Evolutionary conservation across 331 rosid genomes (phyloP), one percentile per base, ranked within the genome.

Genomic region (Quercus lobata): DNA sequence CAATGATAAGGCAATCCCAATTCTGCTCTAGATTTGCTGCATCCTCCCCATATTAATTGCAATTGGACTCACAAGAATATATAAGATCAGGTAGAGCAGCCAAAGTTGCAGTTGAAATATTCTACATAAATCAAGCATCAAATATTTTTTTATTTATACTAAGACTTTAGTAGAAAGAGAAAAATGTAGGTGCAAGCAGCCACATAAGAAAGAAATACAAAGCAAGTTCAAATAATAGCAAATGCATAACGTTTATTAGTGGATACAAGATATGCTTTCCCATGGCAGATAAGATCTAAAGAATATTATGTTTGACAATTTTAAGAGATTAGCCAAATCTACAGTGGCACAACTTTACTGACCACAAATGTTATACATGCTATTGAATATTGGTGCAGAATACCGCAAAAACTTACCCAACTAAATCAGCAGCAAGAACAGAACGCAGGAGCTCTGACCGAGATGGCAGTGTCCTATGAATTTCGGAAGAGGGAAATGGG

Each of bases 401-500:
- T 69, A 76, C 75, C 46, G 53, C 55, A 49, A 65, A 66, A 68
- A 75, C 89, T 78, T 85, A 93, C 98, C 98, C 98, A 46, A 93
- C 98, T 70, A 93, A 83, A 87, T 93, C 98, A 77, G 98, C 98
- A 22, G 93, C 95, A 70, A 93, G 98, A 81, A 93, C 98, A 18
- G 98, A 83, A 69, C 77, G 97, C 88, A 93, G 86, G n/a, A 93
- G 92, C 78, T 93, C 98, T 57, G 92, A 90, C 19, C 98, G 92
- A 71, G 98, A 93, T 30, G 98, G 98, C 82, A 93, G 80, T 60
- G 98, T 93, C 88, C 93, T 88, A 73, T 91, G 91, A 85, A 93
- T 93, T 88, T 93, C 98, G 29, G 98, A 93, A 61, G 98, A 93
- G 78, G 98, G 98, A 81, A 93, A 93, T 17, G 98, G 98, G 55